Base-by-base conservation (phyloP, 768 basidiomycete species). In the Heimioporus sp. region DNA sequence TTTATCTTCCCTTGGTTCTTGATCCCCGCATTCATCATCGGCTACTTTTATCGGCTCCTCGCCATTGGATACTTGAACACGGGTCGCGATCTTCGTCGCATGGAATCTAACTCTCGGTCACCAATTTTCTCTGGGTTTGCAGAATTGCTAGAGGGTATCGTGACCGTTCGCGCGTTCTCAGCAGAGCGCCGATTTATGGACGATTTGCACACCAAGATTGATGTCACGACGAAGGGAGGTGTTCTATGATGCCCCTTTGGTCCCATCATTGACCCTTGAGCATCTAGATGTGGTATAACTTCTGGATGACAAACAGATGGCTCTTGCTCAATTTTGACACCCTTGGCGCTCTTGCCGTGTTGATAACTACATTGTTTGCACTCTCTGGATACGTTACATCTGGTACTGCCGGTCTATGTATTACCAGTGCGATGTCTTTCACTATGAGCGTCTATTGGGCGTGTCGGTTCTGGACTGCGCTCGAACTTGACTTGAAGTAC, bases 251-350 rank as follows among this genome's bases (percentile, higher is more conserved):
- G 2, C 5, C 11, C 19, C 6, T 46, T 46, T 32, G 9, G 20
- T 10, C 24, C 49, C 10, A n/a, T 21, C 10, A 36, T 13, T 57
- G 21, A 56, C 32, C n/a, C 38, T 15, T 20, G 17, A 11, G 1
- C 15, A 9, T 12, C 9, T 7, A 62, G 85, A 87, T 90, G 87
- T 90, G 85, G 86, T 90, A 91, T 63, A 79, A 73, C 13, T 88
- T 88, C 69, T 92, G 92, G 92, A 92, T 93, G 90, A 85, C 83
- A 10, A 92, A 90, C 58, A 75, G 92, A 45, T 92, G 88, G 90
- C 76, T 96, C 3, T 71, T 94, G 34, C 68, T 95, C 50, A 84
- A 89, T 55, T 95, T 92, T 63, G 93, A 97, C 66, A 58, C 74
- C 1, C 78, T 95, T 10, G 90, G 91, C 28, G 87, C 81, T 28